Percentiles rank a stretch among this genome's conserved stretches.
Evolutionary conservation across 345 rosid species (phyloP).

Genomic region (Viola odorata): DNA sequence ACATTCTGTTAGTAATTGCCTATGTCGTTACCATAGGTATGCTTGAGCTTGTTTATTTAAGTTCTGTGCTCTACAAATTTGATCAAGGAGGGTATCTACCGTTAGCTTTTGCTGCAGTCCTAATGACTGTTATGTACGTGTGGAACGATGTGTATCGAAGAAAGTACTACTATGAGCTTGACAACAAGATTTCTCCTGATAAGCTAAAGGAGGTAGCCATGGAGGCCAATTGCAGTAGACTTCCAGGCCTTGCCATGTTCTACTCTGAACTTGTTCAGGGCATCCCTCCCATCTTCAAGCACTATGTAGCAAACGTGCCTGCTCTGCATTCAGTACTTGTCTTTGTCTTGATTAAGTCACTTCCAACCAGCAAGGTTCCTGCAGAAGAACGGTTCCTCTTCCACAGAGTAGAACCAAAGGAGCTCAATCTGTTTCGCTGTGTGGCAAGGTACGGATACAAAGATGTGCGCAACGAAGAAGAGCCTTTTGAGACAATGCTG

Average conservation of each 20-base stretch:
- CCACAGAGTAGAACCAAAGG: slow-evolving; percentile 31
- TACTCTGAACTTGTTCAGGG: slow-evolving; percentile 48
- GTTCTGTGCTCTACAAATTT: slow-evolving; percentile 54
- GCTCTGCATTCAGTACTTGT: slow-evolving; percentile 38
- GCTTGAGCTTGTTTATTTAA: slow-evolving; percentile 36
- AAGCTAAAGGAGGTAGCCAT: slow-evolving; percentile 23
- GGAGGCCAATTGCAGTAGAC: slow-evolving; percentile 7
- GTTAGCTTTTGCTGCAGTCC: slow-evolving; percentile 30
- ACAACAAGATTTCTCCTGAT: slow-evolving; percentile 38
- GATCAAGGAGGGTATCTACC: slow-evolving; percentile 50
- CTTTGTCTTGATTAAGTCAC: slow-evolving; percentile 43
- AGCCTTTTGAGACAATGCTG: slow-evolving; percentile 34
- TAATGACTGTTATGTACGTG: slow-evolving; percentile 37
- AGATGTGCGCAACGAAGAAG: slow-evolving; percentile 28
- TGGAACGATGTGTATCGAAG: slow-evolving; percentile 43
- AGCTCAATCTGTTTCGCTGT: slow-evolving; percentile 36
- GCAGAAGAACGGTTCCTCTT: slow-evolving; percentile 41
- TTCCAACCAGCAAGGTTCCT: slow-evolving; percentile 37
- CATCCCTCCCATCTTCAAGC: slow-evolving; percentile 45
- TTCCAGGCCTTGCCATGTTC: slow-evolving; percentile 49
- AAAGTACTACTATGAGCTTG: slow-evolving; percentile 42
- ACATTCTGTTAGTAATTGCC: slow-evolving; percentile 24
- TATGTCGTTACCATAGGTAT: slow-evolving; percentile 26
- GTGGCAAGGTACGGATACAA: slow-evolving; percentile 51
- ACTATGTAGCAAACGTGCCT: slow-evolving; percentile 39